These are phyloP conservation scores for Tulasnella sp. DNA, from an alignment of 768 basidiomycete species.

Conservation along the genomic window DNA sequence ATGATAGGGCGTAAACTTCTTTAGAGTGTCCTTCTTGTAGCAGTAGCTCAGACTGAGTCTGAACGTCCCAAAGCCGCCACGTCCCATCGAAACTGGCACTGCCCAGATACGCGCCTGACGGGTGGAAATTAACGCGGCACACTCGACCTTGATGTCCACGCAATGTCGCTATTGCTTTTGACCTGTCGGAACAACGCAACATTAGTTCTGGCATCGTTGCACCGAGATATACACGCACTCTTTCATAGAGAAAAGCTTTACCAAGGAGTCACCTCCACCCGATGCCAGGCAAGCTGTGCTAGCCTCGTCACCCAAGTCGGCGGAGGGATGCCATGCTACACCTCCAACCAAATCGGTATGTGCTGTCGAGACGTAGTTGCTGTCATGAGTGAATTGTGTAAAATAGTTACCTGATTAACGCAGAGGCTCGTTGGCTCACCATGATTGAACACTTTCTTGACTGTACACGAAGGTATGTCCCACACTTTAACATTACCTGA, in stretches of 20 bases:
- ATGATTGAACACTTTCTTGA: slow-evolving; percentile 55
- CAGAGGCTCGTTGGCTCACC: slow-evolving; percentile 37
- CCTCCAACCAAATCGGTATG: slow-evolving; percentile 90
- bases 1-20: slow-evolving; percentile 92
- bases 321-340: slow-evolving; percentile 94
- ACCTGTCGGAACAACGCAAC: slow-evolving; percentile 41
- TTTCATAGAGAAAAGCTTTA: slow-evolving; percentile 84
- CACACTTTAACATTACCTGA: slow-evolving; percentile 90
- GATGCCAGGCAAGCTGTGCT: slow-evolving; percentile 78
- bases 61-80: slow-evolving; percentile 95
- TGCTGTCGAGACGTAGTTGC: slow-evolving; percentile 38
- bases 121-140: slow-evolving; percentile 92
- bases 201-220: not conserved
- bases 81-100: slow-evolving; percentile 96
- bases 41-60: slow-evolving; percentile 68
- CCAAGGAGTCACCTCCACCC: slow-evolving; percentile 77
- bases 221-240: slow-evolving; percentile 43
- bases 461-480: slow-evolving; percentile 88
- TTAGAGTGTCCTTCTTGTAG: slow-evolving; percentile 96
- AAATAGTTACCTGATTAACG: not conserved
- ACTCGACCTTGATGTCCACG: slow-evolving; percentile 86
- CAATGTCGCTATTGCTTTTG: slow-evolving; percentile 75
- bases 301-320: slow-evolving; percentile 60
- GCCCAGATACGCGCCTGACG: slow-evolving; percentile 86
- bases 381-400: slow-evolving; percentile 8